Evolutionary conservation across 208 protist genomes (phyloP), one percentile per base, ranked within the genome.

Genomic region (Acanthamoeba healyi): DNA sequence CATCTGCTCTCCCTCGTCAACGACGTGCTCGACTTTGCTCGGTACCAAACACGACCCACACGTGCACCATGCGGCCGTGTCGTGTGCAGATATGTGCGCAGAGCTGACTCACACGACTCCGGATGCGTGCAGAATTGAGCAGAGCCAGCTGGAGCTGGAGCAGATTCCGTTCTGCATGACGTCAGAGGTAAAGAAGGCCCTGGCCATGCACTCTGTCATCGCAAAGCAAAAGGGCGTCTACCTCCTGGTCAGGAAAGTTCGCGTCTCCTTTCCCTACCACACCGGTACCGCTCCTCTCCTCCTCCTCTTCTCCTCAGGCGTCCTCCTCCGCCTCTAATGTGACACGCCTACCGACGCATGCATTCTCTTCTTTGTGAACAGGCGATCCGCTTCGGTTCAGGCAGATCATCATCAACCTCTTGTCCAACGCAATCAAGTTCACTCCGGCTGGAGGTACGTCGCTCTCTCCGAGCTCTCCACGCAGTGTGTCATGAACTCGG

Each of bases 11-110:
- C 79, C 49, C 46, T 87, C 29, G 46, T 87, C 46, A 87, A 51
- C 49, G 79, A 87, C 79, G 49, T 87, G 19, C 49, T 87, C 15
- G 79, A 87, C 79, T 87, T 87, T 61, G 40, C 79, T 61, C 79
- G 67, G 67, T 77, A 77, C 67, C 9, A n/a, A 5, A 17, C 49
- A 56, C 49, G 49, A 49, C 44, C 4, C 44, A 49, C 44, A 49
- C 3, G 22, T 17, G 4, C 58, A 32, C 26, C 49, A 65, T 7
- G 15, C 58, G 54, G 54, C 15, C 54, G n/a, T n/a, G n/a, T n/a
- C n/a, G n/a, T n/a, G n/a, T n/a, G n/a, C n/a, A n/a, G n/a, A n/a
- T n/a, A n/a, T n/a, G n/a, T n/a, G n/a, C n/a, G n/a, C n/a, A n/a
- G n/a, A n/a, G n/a, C n/a, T n/a, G n/a, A n/a, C n/a, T n/a, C n/a